Base-by-base conservation (phyloP, 2,329 filamentous ascomycete genomes). In the Xylariaceae sp. region DNA sequence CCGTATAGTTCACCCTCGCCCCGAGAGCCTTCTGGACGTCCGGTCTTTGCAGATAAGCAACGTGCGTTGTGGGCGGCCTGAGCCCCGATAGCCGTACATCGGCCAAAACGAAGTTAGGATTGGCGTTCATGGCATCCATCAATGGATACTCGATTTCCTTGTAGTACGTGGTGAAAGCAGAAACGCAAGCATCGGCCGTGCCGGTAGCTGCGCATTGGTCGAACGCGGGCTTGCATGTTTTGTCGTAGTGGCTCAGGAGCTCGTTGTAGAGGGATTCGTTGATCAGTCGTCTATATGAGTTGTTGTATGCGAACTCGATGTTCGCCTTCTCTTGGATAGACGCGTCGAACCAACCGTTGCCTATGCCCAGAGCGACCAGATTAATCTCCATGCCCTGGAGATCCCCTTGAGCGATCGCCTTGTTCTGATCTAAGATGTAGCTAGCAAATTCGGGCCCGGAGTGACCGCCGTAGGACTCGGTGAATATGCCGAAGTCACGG, bases 361-460 rank as follows among this genome's bases (percentile, higher is more conserved):
- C 71, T 42, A 74, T 68, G 2, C 70, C 70, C 1, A 74, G 61
- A 7, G 69, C 70, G 16, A 71, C 56, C 6, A 75, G 60, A n/a
- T 59, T 54, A 16, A 77, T 68, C 14, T 66, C 67, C 29, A 70
- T 58, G 10, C 71, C 73, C 7, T 45, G 16, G 19, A 77, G 52
- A 0, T 66, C 70, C 10, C 81, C 79, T 2, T 69, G 57, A 10
- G 68, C 66, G 54, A 87, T 85, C 19, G 71, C 70, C 14, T 77
- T 74, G 59, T 87, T 87, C 65, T 86, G 80, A n/a, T 77, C 69
- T 55, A 84, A 71, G 63, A 87, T 81, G 64, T 82, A 82, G 9
- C 75, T 71, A 16, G 79, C 77, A 57, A 85, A 84, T 20, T 78
- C 79, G 0, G 84, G 84, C 1, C 81, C 81, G 62, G 83, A 85